Base-by-base conservation (phyloP, 352 stramenopile species). In the Globisporangium acanthophoron region DNA sequence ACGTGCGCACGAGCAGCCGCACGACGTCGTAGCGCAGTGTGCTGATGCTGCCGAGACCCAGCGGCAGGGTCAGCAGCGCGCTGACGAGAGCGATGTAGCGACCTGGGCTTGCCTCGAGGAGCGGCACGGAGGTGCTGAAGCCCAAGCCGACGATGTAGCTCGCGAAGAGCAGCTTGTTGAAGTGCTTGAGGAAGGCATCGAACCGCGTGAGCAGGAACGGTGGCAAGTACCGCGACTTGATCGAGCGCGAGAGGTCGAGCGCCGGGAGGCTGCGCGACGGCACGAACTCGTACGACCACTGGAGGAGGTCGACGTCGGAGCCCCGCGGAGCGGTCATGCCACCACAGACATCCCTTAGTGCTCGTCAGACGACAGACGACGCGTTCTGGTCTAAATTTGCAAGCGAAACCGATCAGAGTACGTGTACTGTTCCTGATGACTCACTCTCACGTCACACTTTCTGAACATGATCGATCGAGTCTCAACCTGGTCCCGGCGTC, bases 1-100 rank as follows among this genome's bases (percentile, higher is more conserved):
- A 80, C 1, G 67, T 78, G 27, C 58, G 54, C 8, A 58, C 39
- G 15, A 78, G 49, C 3, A 74, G 13, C 27, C 64, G 56, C 9
- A 76, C 67, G 9, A 81, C 64, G 27, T 76, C 70, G 52, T 67
- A 81, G 27, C 72, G 56, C 31, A 81, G 31, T 1, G 59, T 71
- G 1, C 52, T 56, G 6, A 78, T 20, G 50, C 67, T 75, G 3
- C 60, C 70, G 3, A 75, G 48, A 5, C 57, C 59, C n/a, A 75
- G 27, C 1, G 67, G 66, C 2, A 77, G 37, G 35, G 67, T 64
- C 0, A 78, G 33, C 0, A 73, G 9, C 24, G 57, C 56, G 0
- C 57, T 60, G 3, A 75, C 2, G 5, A 73, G 7, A 3, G 61
- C 59, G n/a, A 66, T 24, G 24, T 62, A 51, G 8, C 47, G 49